Base-by-base conservation (phyloP, 129 eudicot species). In the Gnaphalium uliginosum region DNA sequence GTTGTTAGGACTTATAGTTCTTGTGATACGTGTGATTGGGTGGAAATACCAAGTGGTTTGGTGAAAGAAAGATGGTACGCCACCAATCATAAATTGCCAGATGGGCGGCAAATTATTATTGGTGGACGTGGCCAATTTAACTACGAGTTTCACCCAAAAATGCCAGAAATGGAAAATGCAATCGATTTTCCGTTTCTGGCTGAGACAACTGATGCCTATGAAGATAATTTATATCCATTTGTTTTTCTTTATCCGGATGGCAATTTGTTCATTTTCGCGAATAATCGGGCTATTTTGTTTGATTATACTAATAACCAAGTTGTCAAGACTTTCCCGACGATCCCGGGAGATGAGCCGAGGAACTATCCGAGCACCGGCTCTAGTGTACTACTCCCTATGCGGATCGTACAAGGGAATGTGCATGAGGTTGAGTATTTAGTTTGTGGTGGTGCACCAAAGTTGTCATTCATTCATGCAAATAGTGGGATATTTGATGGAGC, bases 321-420 rank as follows among this genome's bases (percentile, higher is more conserved):
- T 19, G 83, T 84, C 23, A 81, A 81, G 61, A 87, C 56, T 4
- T 92, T 85, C 66, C 97, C 93, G 6, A 15, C 21, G 0, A 76
- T 92, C 0, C 91, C 96, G 0, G 91, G 87, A 7, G 93, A 86
- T 2, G 89, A 91, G 29, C 97, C 97, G 33, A 79, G 97, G 57
- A 83, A 71, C 67, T 92, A 89, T 64, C 97, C 97, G 15, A 92
- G 97, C 74, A 72, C 96, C 3, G 97, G 96, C 4, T 92, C 97
- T 0, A 89, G 89, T 0, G 93, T 87, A 24, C 79, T 92, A 19
- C 88, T 92, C 0, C 96, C 98, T 1, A 46, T 92, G 70, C 68
- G 59, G 77, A 74, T 78, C 26, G 54, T 81, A 1, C 65, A 78
- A 27, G 89, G 85, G 6, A n/a, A 10, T 0, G 58, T 21, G 0